Conservation (phyloP, 208 protist genomes). For the Wallacemonas sp. region DNA sequence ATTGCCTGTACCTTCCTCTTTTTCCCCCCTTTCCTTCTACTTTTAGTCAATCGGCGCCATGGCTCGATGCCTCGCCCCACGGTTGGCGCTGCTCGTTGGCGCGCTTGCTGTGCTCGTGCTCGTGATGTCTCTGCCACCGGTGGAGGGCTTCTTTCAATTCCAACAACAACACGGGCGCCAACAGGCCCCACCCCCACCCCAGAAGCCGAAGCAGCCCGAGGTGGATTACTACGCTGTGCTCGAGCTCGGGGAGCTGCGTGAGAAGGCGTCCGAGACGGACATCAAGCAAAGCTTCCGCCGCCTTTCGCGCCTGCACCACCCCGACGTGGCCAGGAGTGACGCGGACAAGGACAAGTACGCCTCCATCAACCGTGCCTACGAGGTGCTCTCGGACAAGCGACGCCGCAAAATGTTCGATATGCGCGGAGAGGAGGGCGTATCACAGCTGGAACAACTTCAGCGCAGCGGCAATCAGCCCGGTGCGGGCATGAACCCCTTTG, state of each 20-base stretch:
- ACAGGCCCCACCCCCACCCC: background rate
- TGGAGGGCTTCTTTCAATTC: constrained; percentile 11
- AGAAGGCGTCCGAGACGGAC: constrained; percentile 75
- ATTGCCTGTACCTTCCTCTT: too few species aligned
- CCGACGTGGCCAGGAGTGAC: constrained; percentile 68
- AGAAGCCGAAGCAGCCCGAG: constrained; percentile 24
- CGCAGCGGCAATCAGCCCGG: constrained; percentile 26
- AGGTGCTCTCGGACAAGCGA: constrained; percentile 87
- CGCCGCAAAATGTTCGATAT: constrained; percentile 94
- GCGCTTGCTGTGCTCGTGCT: background rate
- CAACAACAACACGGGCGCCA: background rate
- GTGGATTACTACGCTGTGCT: constrained; percentile 85
- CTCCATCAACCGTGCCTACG: constrained; percentile 87
- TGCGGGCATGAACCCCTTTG: constrained; percentile 45
- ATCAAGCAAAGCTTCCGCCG: constrained; percentile 77
- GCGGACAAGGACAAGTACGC: constrained; percentile 68
- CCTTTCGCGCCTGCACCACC: constrained; percentile 81
- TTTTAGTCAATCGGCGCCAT: too few species aligned
- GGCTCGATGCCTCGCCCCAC: background rate
- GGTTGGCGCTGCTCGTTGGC: background rate
- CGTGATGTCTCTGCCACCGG: background rate
- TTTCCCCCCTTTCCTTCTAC: too few species aligned
- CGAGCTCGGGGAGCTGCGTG: constrained; percentile 47
- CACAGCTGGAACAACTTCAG: constrained; percentile 62
- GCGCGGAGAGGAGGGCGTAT: constrained; percentile 83